Evolutionary conservation across 2,329 filamentous ascomycete genomes (phyloP), one percentile per base, ranked within the genome.

Genomic region (Aureobasidium vineae): DNA sequence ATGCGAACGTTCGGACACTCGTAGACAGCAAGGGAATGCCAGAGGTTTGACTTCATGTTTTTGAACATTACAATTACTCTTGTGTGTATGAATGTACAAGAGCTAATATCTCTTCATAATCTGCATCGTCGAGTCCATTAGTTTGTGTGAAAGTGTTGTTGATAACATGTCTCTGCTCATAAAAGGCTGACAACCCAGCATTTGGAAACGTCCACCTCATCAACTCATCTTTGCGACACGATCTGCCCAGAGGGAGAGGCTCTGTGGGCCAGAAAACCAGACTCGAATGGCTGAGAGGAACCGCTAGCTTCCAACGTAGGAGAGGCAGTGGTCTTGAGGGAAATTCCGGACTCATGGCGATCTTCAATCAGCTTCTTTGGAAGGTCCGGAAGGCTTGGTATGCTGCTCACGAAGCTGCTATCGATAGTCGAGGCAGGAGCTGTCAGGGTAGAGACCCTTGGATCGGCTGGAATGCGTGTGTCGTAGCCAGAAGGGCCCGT

Each of bases 61-160:
- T 21, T 6, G 4, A 15, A 47, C 38, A 49, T 38, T 61, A 36
- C 36, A 5, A 63, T 52, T 63, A 31, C 36, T 26, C 45, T 36
- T 50, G 16, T 52, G 31, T 6, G 16, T 63, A 52, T 63, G 45
- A 50, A 28, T 63, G 33, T 50, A 63, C 41, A 63, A 63, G 31
- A 31, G n/a, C 59, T 63, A 63, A 8, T 21, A 63, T 31, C 13
- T 63, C 45, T 31, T 63, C 59, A 63, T 63, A 63, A 16, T 31
- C 33, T 21, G 15, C 10, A 5, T 63, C 59, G 13, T n/a, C 45
- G 13, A 21, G 21, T 40, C 45, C 41, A 45, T 50, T 52, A 40
- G 59, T 52, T 21, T n/a, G 31, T 21, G 23, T 50, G 41, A 49
- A 11, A 10, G 21, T 41, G 15, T 26, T 15, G 31, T 49, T 13